Evolutionary conservation across 495 filamentous ascomycete genomes (phyloP).

Genomic region (Trichoderma reesei): DNA sequence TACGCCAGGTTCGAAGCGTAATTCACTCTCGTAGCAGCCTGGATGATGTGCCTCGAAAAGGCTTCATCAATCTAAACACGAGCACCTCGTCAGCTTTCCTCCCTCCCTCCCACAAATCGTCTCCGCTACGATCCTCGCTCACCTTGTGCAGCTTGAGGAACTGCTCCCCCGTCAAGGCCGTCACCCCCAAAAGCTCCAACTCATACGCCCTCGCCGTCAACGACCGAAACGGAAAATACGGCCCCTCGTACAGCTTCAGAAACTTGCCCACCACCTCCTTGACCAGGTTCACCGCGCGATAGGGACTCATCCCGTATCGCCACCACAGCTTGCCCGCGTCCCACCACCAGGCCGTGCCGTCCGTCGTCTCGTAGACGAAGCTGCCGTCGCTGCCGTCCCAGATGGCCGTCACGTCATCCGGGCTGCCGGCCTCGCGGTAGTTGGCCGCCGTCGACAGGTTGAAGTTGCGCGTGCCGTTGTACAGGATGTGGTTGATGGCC

Average conservation of each 20-base stretch:
- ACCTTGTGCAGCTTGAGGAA: conserved; percentile 58
- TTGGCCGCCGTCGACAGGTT: conserved; percentile 40
- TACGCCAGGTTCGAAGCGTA: conserved; percentile 79
- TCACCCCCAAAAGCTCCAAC: conserved; percentile 54
- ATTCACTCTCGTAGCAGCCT: conserved; percentile 89
- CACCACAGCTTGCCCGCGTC: conserved; percentile 67
- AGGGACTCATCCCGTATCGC: conserved; percentile 74
- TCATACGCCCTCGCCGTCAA: conserved; percentile 56
- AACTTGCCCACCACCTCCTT: conserved; percentile 63
- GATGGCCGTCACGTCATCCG: conserved; percentile 50
- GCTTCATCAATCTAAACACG: conserved; percentile 41
- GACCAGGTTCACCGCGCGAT: conserved; percentile 64
- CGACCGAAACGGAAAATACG: conserved; percentile 73
- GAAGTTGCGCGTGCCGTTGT: conserved; percentile 63
- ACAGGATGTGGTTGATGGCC: conserved; percentile 70
- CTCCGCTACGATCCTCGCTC: conserved; percentile 11
- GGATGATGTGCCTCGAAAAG: conserved; percentile 78
- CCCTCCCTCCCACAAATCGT: background rate
- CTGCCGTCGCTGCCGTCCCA: conserved; percentile 67
- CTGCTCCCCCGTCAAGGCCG: conserved; percentile 58
- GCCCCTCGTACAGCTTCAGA: conserved; percentile 68
- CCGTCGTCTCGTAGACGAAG: conserved; percentile 54
- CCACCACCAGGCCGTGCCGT: conserved; percentile 60
- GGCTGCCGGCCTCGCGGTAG: conserved; percentile 23
- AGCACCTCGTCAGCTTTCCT: background rate